Conservation (phyloP, 257 asterid species). For the Nyctanthes arbortristis region DNA sequence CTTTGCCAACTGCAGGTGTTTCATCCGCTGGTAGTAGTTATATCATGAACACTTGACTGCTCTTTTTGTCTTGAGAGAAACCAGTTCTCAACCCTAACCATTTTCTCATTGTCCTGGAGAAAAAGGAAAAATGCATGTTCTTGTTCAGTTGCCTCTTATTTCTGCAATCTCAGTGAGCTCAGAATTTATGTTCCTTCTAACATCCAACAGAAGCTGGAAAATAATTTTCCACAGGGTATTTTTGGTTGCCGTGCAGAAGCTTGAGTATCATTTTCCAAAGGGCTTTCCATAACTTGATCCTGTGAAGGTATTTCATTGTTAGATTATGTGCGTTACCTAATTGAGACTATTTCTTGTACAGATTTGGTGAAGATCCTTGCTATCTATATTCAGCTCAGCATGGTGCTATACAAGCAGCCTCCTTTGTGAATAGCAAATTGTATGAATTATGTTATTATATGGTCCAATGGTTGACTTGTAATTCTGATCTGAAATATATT, state of each 20-base stretch:
- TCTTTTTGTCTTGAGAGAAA: slow-evolving; percentile 66
- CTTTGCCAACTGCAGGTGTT: slow-evolving; percentile 87
- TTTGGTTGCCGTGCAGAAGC: slow-evolving; percentile 82
- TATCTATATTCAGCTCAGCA: too few relatives aligned
- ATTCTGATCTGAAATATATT: too few relatives aligned
- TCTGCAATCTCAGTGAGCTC: slow-evolving; percentile 85
- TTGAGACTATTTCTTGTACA: too few relatives aligned
- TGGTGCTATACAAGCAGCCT: too few relatives aligned
- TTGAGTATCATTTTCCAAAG: slow-evolving; percentile 82
- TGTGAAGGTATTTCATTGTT: slow-evolving; percentile 57
- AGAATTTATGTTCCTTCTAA: slow-evolving; percentile 78
- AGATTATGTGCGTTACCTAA: slow-evolving; percentile 15
- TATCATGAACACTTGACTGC: slow-evolving; percentile 83
- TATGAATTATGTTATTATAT: not conserved
- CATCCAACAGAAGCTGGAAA: slow-evolving; percentile 95
- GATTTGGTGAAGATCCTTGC: too few relatives aligned
- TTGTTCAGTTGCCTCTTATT: slow-evolving; percentile 89
- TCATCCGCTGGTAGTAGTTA: slow-evolving; percentile 78
- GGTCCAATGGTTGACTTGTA: not conserved
- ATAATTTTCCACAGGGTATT: too few relatives aligned
- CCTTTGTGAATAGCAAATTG: too few relatives aligned
- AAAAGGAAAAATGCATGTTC: slow-evolving; percentile 98
- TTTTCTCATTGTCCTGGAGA: slow-evolving; percentile 88
- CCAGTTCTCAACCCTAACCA: slow-evolving; percentile 84
- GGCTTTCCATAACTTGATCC: slow-evolving; percentile 95